Base-by-base conservation (phyloP, 2,329 filamentous ascomycete species). In the Claviceps cyperi region DNA sequence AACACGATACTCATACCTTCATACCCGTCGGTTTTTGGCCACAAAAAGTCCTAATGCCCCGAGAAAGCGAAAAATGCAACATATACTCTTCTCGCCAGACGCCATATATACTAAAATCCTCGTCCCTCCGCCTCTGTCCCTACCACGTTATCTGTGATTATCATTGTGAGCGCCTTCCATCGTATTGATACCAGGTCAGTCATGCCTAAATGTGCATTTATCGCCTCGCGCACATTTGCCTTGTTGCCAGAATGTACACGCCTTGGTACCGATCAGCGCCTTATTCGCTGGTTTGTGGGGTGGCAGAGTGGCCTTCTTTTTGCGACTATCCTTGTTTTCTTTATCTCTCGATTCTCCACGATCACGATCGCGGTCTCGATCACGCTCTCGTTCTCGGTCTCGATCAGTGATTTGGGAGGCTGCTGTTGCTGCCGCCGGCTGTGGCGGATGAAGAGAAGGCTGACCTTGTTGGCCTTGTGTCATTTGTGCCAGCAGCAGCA, bases 181-280 rank as follows among this genome's bases (percentile, higher is more conserved):
- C 46, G 28, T 19, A 28, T 19, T 43, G 15, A 14, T 40, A 28
- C 45, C 51, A 67, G 47, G 14, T 49, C 51, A 68, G 47, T 85
- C 81, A 60, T 88, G 84, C 50, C 83, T 74, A 63, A 83, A 88
- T 2, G 83, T 86, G 67, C 84, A 87, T 58, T 80, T 80, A 37
- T 83, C 81, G 21, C 84, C 84, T 61, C 86, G 82, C 6, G 77
- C 78, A 65, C 84, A 87, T 60, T 81, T 81, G 14, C 83, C 83
- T 60, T 84, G 77, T 51, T 77, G 73, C 71, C 73, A 87, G 63
- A 86, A 88, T 19, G 75, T 75, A 63, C 84, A 87, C 5, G 81
- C 74, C 59, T 84, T 80, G 43, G 81, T 84, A 50, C 80, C 78
- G 46, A 80, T 78, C 14, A 80, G 68, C 14, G 74, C 72, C 52